Evolutionary conservation across 1,284 basidiomycete genomes (phyloP).

Genomic region (Apiotrichum mycotoxinovorans): DNA sequence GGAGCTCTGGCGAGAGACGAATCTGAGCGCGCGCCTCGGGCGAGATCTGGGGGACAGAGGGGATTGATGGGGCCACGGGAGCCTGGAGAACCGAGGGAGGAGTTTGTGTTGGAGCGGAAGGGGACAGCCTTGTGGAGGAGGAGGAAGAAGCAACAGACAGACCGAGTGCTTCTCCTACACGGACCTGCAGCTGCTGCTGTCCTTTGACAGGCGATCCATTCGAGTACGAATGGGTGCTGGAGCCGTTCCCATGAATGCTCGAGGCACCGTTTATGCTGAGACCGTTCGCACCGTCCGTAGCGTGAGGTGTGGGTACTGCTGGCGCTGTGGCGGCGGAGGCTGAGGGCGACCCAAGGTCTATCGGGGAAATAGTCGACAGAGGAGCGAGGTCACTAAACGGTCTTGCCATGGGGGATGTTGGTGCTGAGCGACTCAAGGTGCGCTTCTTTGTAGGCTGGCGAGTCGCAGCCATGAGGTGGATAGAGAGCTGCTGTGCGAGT

Average conservation of each 20-base stretch:
- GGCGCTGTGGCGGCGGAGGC: not conserved
- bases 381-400: constrained; percentile 8
- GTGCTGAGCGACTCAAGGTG: constrained; percentile 7
- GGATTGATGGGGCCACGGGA: not conserved
- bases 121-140: not conserved
- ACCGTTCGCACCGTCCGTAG: not conserved
- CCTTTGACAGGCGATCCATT: not conserved
- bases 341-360: constrained; percentile 7
- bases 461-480: not conserved
- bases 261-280: no score
- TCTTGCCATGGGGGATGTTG: constrained; percentile 9
- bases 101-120: not conserved
- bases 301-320: not conserved
- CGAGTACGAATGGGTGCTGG: constrained; percentile 1
- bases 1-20: constrained; percentile 15
- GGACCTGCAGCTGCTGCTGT: not conserved
- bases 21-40: not conserved
- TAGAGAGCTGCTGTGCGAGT: not conserved
- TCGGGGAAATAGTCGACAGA: constrained; percentile 13
- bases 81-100: not conserved
- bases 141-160: not conserved
- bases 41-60: not conserved
- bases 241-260: not conserved
- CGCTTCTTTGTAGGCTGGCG: not conserved
- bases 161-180: not conserved